These are phyloP conservation scores for Sugiyamaella americana DNA, from an alignment of 805 yeast species.

Conservation along the genomic window DNA sequence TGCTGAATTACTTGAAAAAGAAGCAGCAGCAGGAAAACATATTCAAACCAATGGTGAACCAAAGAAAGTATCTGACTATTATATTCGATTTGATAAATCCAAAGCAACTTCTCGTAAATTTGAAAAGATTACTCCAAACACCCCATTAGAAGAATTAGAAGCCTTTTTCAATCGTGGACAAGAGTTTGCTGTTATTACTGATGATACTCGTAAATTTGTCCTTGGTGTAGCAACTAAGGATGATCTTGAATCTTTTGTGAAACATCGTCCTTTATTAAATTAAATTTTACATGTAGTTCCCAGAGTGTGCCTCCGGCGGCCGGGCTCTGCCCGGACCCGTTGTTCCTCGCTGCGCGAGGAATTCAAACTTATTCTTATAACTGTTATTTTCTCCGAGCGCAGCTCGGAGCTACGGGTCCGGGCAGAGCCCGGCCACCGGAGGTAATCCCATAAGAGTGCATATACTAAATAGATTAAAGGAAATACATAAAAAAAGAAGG, in stretches of 20 bases:
- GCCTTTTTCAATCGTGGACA: conserved; percentile 43
- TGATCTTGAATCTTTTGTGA: conserved; percentile 39
- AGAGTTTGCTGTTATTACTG: conserved; percentile 54
- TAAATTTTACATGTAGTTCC: neutral
- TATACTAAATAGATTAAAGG: neutral
- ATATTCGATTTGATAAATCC: conserved; percentile 25
- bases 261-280: conserved; percentile 36
- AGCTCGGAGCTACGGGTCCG: neutral
- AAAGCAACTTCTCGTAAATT: conserved; percentile 30
- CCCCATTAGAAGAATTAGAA: conserved; percentile 50
- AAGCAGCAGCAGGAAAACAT: conserved; percentile 19
- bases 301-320: neutral
- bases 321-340: neutral
- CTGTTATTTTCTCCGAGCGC: too few relatives aligned
- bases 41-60: conserved; percentile 2
- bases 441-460: neutral
- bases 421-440: neutral
- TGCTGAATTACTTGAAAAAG: conserved; percentile 35
- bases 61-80: conserved; percentile 30
- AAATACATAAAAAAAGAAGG: too few relatives aligned
- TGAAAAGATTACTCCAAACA: conserved; percentile 45
- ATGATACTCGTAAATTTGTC: conserved; percentile 45
- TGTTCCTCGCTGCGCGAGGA: neutral
- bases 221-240: conserved; percentile 54
- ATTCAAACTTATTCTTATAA: too few relatives aligned